phyloP scores from a whole-genome alignment of 306 rosid genomes.

The Abrus precatorius region DNA sequence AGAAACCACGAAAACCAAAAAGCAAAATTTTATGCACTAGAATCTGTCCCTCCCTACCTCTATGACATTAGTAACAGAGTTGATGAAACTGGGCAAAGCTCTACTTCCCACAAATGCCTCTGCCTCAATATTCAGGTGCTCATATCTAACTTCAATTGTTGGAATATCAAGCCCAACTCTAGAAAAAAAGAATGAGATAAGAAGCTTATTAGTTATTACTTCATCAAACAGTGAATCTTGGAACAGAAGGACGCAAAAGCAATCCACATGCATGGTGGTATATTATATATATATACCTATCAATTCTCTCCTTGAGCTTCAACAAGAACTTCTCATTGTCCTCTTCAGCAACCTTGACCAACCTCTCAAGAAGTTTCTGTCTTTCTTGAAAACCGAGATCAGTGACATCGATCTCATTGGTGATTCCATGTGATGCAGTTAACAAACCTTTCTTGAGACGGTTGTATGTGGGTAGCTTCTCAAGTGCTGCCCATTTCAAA shows the following conservation, averaged over 20 bases:
- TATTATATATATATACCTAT: slow-evolving; percentile 51
- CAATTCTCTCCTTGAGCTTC: slow-evolving; percentile 71
- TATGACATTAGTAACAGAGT: slow-evolving; percentile 53
- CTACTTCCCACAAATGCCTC: slow-evolving; percentile 80
- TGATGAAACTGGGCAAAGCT: slow-evolving; percentile 69
- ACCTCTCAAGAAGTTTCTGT: slow-evolving; percentile 55
- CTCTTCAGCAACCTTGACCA: slow-evolving; percentile 64
- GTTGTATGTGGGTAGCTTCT: slow-evolving; percentile 80
- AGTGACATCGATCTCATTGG: slow-evolving; percentile 63
- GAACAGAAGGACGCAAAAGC: neutral
- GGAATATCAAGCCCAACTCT: slow-evolving; percentile 84
- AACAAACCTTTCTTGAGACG: slow-evolving; percentile 78
- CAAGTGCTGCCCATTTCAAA: slow-evolving; percentile 81
- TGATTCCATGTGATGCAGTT: slow-evolving; percentile 56
- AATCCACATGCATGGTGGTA: too few species aligned
- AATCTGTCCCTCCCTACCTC: slow-evolving; percentile 48
- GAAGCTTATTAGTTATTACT: neutral
- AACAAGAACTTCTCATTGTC: slow-evolving; percentile 60
- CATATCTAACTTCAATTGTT: slow-evolving; percentile 77
- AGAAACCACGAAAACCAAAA: neutral
- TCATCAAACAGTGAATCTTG: too few species aligned
- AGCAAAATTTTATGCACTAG: neutral
- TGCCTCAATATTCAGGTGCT: slow-evolving; percentile 74
- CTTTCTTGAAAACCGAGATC: slow-evolving; percentile 57
- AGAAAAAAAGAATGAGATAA: neutral